These are phyloP conservation scores for Madurella fahalii DNA, from an alignment of 2,329 filamentous ascomycete species.

Conservation along the genomic window DNA sequence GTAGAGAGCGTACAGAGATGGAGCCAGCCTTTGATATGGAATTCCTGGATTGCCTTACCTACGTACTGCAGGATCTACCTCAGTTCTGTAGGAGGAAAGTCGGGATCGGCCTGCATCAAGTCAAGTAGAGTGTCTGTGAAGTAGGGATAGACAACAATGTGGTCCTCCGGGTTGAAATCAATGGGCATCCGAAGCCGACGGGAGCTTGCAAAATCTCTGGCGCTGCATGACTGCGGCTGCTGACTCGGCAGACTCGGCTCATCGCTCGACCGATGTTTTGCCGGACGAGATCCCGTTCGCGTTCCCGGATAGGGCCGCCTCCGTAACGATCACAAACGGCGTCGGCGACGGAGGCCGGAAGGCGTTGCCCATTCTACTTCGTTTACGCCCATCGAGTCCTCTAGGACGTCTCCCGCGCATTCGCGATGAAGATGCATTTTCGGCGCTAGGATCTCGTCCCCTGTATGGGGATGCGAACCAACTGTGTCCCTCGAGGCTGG, in stretches of 20 bases:
- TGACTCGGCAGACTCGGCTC: background rate
- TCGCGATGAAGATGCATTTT: too few relatives aligned
- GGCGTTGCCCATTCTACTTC: conserved; percentile 1
- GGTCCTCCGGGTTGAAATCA: background rate
- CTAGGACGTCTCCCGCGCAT: too few relatives aligned
- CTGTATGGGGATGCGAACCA: too few relatives aligned
- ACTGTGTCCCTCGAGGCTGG: too few relatives aligned
- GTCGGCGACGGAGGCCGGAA: conserved; percentile 4
- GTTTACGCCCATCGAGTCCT: background rate
- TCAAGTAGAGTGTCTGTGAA: background rate
- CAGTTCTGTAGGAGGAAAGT: background rate
- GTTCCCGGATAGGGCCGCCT: background rate
- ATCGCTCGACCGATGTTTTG: conserved; percentile 1
- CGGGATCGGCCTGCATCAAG: background rate
- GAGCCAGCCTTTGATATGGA: conserved; percentile 1
- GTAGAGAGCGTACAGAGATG: background rate
- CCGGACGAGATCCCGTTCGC: conserved; percentile 1
- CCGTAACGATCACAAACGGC: conserved; percentile 3
- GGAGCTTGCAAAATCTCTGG: background rate
- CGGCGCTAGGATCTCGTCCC: too few relatives aligned
- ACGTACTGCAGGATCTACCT: background rate
- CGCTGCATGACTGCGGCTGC: background rate
- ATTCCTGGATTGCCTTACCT: conserved; percentile 4
- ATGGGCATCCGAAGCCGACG: conserved; percentile 2
- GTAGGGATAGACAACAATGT: conserved; percentile 2